Base-by-base conservation (phyloP, 768 basidiomycete genomes). In the Sutorius australiensis region DNA sequence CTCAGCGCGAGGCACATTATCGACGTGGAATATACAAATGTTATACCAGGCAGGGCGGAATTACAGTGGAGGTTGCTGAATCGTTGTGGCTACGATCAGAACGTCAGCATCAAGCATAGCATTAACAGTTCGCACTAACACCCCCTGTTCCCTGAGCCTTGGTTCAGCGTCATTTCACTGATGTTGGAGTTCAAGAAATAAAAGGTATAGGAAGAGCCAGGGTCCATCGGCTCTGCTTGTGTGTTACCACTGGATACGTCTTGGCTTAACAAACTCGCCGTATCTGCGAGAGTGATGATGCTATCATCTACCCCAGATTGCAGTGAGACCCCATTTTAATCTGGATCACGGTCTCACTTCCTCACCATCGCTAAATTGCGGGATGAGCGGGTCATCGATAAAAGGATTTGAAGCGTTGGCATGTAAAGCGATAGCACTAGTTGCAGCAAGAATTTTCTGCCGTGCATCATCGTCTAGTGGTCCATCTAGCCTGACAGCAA, bases 401-500 rank as follows among this genome's bases (percentile, higher is more conserved):
- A 61, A 61, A 10, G 53, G 59, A 24, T 24, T 1, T 13, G 21
- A n/a, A n/a, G n/a, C n/a, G n/a, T n/a, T n/a, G n/a, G n/a, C n/a
- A n/a, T n/a, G n/a, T n/a, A n/a, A n/a, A n/a, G n/a, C n/a, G n/a
- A n/a, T n/a, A n/a, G n/a, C n/a, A n/a, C n/a, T n/a, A n/a, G n/a
- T n/a, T n/a, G n/a, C 3, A 11, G 0, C 41, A 19, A 19, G 10
- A 5, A 61, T 48, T 13, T 16, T 43, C 3, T 33, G 17, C 13
- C 12, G 46, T 8, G 34, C 50, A 17, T 34, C 46, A 13, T 31
- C n/a, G n/a, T n/a, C n/a, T n/a, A n/a, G n/a, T n/a, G n/a, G n/a
- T n/a, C n/a, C n/a, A n/a, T n/a, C n/a, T n/a, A n/a, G n/a, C n/a
- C n/a, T n/a, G n/a, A n/a, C n/a, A n/a, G n/a, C n/a, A n/a, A n/a